phyloP scores from a whole-genome alignment of 305 asterid genomes.

The Solanum hybrid region DNA sequence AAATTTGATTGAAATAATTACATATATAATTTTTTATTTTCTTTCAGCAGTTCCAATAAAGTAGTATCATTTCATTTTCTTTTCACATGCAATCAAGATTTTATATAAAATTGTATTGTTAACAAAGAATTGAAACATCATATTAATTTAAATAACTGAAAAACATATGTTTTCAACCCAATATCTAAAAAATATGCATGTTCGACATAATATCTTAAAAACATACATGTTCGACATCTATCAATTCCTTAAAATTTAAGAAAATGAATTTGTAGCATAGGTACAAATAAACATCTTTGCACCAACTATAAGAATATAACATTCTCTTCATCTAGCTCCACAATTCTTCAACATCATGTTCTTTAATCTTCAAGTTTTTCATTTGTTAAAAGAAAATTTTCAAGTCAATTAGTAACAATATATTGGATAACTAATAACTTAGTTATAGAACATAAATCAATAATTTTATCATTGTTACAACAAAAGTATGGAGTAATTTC shows the following conservation, averaged over 20 bases:
- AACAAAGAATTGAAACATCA: not conserved
- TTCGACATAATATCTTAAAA: not conserved
- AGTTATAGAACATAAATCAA: not conserved
- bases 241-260: not conserved
- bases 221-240: not conserved
- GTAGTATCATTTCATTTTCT: too few species aligned
- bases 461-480: too few species aligned
- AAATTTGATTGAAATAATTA: too few species aligned
- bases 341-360: not conserved
- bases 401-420: not conserved
- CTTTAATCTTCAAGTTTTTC: not conserved
- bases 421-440: not conserved
- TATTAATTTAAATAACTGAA: not conserved
- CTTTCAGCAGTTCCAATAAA: too few species aligned
- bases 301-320: not conserved
- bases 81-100: not conserved
- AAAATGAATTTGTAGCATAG: not conserved
- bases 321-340: not conserved
- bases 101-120: not conserved
- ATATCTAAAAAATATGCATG: not conserved
- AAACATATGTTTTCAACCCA: not conserved
- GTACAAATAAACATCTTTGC: not conserved
- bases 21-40: too few species aligned
- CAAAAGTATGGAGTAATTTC: too few species aligned
- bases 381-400: too few species aligned